Base-by-base conservation (phyloP, 2,329 filamentous ascomycete genomes). In the Ophiognomonia clavigignenti-juglandacearum region DNA sequence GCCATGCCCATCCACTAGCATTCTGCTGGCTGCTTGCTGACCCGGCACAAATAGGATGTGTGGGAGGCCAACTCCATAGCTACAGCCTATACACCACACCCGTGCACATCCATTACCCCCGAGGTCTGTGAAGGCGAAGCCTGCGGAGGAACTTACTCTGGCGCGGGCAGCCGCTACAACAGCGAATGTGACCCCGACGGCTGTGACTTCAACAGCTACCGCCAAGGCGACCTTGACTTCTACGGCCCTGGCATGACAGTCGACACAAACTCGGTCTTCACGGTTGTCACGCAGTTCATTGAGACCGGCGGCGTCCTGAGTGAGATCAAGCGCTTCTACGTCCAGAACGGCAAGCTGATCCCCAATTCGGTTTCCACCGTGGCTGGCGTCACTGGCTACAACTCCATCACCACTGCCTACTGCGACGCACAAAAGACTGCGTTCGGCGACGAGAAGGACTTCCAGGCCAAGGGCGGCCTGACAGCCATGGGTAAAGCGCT, bases 121-220 rank as follows among this genome's bases (percentile, higher is more conserved):
- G 62, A 63, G 45, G 69, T 72, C 47, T 85, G 81, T 70, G 60
- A 61, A 0, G 70, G 70, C 18, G 64, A 75, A 52, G 49, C 50
- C 6, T 82, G 77, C 55, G 78, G 78, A 49, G 80, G 74, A 48
- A 72, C 74, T 29, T 77, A 75, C 58, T 68, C 65, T 43, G 44
- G 56, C 41, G 10, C 16, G 7, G 26, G 13, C 16, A 65, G 73
- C 56, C 79, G 82, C 53, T 85, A 85, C 60, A 67, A 59, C 22
- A 82, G 82, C 44, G 65, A 75, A 48, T 86, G 83, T 62, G 83
- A 86, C 61, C 78, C 80, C 52, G 81, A 85, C 58, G 83, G 83
- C 34, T 86, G 83, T 58, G 83, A 85, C 63, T 85, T 83, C 74
- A 85, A 85, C 74, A 61, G 74, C 32, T 86, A 78, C 76, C 82